These are phyloP conservation scores for Neoboletus magnificus DNA, from an alignment of 768 basidiomycete genomes.

Conservation along the genomic window DNA sequence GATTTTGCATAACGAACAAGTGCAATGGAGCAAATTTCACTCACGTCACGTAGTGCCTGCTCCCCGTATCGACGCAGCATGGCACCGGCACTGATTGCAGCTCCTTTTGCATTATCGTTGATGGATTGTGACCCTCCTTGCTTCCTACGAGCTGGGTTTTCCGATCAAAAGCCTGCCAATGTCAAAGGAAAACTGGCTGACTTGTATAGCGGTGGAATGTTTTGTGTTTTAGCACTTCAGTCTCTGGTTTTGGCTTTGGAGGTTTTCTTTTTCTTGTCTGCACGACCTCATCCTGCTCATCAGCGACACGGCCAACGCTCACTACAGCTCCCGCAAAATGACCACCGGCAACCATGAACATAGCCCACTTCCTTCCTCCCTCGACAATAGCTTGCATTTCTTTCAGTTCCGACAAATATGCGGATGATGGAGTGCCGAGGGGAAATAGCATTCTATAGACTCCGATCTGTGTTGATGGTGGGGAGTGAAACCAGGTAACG, in stretches of 20 bases:
- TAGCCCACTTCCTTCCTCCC: slow-evolving; percentile 76
- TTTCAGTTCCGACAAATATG: slow-evolving; percentile 59
- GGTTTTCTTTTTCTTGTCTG: slow-evolving; percentile 50
- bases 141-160: slow-evolving; percentile 82
- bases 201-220: slow-evolving; percentile 99
- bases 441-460: slow-evolving; percentile 80
- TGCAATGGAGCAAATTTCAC: slow-evolving; percentile 21
- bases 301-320: slow-evolving; percentile 55
- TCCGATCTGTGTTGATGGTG: slow-evolving; percentile 85
- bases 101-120: slow-evolving; percentile 91
- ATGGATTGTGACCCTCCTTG: slow-evolving; percentile 93
- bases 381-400: slow-evolving; percentile 56
- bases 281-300: slow-evolving; percentile 39
- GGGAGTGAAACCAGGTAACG: slow-evolving; percentile 87
- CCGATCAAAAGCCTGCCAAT: slow-evolving; percentile 6
- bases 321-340: slow-evolving; percentile 95
- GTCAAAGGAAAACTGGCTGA: slow-evolving; percentile 39
- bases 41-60: slow-evolving; percentile 82
- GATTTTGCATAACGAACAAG: neutral
- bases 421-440: slow-evolving; percentile 33
- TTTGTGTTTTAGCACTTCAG: slow-evolving; percentile 83
- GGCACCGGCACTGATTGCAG: slow-evolving; percentile 93
- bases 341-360: slow-evolving; percentile 97
- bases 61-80: slow-evolving; percentile 93
- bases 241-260: slow-evolving; percentile 69